Base-by-base conservation (phyloP, 495 filamentous ascomycete genomes). In the Eremomyces bilateralis region DNA sequence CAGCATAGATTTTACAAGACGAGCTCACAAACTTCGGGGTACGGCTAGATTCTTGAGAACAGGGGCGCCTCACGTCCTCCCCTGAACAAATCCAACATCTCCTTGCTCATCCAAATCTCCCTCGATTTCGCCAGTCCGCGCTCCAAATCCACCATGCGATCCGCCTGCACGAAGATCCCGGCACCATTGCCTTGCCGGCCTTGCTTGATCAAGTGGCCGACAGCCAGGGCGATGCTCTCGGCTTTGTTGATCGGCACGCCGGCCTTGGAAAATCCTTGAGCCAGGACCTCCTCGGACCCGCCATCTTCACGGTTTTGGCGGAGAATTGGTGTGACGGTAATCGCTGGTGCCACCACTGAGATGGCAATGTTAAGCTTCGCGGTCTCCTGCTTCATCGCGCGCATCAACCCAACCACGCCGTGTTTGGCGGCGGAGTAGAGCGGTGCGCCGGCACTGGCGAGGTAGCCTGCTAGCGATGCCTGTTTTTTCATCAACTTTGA, bases 41-140 rank as follows among this genome's bases (percentile, higher is more conserved):
- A n/a, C n/a, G n/a, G n/a, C n/a, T n/a, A n/a, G n/a, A n/a, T n/a
- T n/a, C n/a, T n/a, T n/a, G n/a, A n/a, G 24, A 53, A 53, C 34
- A 53, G 21, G 20, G 46, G 43, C 2, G 48, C 51, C 22, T 40
- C 33, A 13, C 51, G 22, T 22, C 51, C 51, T 4, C 47, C 37
- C 15, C 47, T 35, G 34, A 52, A 54, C 34, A 50, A 28, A 21
- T 50, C 49, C 38, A 54, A 37, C 49, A 52, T 52, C 34, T 54
- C 51, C 43, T 45, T 51, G 3, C 49, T 40, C 51, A 54, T 54
- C 51, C 51, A 54, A 25, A 36, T 28, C 41, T 46, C 42, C 34
- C 51, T 48, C 21, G 30, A 20, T 40, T 48, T 52, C 21, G 51
- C 51, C 22, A 54, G 31, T 1, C 47, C 47, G n/a, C 40, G 37